Conservation (phyloP, 192 early-diverging fungal genomes). For the Rhizoclosmatium globosum region DNA sequence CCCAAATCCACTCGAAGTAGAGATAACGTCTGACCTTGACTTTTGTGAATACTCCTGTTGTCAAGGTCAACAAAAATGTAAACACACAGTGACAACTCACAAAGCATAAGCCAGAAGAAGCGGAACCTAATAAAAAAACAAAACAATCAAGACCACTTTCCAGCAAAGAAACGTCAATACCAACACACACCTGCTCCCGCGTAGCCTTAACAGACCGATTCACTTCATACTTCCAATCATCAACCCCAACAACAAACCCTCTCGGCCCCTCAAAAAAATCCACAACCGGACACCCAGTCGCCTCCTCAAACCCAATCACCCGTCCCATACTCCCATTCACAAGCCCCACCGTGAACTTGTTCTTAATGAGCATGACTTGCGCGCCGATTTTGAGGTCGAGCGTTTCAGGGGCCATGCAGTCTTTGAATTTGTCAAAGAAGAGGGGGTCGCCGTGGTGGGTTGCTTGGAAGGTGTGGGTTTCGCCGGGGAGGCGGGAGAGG, state of each 20-base stretch:
- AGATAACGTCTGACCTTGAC: conserved; percentile 60
- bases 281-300: conserved; percentile 37
- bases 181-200: neutral
- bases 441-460: conserved; percentile 30
- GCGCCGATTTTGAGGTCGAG: conserved; percentile 78
- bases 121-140: conserved; percentile 38
- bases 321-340: conserved; percentile 55
- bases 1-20: conserved; percentile 53
- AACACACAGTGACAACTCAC: conserved; percentile 38
- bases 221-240: conserved; percentile 3
- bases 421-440: conserved; percentile 43
- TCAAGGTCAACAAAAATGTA: neutral
- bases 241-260: neutral
- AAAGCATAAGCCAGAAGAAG: conserved; percentile 56
- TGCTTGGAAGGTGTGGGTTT: conserved; percentile 22
- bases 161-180: neutral
- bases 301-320: conserved; percentile 46
- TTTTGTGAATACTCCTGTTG: conserved; percentile 60
- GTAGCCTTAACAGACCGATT: neutral
- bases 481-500: conserved; percentile 63
- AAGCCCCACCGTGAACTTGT: conserved; percentile 43
- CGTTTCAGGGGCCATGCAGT: conserved; percentile 64
- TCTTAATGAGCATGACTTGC: conserved; percentile 85
- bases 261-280: conserved; percentile 41
- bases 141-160: conserved; percentile 1